Conservation (phyloP, 768 basidiomycete species). For the Agrocybe chaxingu region DNA sequence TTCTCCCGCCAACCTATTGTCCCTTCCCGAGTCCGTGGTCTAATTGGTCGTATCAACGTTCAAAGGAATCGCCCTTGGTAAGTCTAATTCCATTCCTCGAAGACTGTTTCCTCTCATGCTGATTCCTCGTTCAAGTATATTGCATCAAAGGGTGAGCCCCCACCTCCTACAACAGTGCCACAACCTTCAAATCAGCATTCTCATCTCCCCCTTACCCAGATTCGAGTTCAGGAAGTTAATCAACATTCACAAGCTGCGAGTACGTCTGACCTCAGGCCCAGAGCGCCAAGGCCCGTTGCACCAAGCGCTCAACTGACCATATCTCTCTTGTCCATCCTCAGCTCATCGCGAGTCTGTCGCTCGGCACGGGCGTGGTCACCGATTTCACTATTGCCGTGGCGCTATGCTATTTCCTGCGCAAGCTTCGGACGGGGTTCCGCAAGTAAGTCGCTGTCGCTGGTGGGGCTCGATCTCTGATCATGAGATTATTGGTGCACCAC, state of each 20-base stretch:
- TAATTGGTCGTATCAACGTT: not conserved
- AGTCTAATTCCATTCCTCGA: slow-evolving; percentile 2
- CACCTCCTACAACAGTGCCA: not conserved
- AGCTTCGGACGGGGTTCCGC: slow-evolving; percentile 45
- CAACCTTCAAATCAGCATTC: not conserved
- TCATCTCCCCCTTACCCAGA: slow-evolving; percentile 19
- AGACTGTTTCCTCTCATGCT: not conserved
- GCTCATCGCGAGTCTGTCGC: slow-evolving; percentile 44
- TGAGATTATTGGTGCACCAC: not conserved
- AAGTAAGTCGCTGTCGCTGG: slow-evolving; percentile 28
- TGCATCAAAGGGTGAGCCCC: slow-evolving; percentile 39
- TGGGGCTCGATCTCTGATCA: not conserved
- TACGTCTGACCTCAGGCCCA: slow-evolving; percentile 16
- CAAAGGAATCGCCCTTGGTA: slow-evolving; percentile 36
- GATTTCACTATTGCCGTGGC: slow-evolving; percentile 51
- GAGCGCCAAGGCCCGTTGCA: no score
- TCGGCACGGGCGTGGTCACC: slow-evolving; percentile 46
- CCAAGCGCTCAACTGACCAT: not conserved
- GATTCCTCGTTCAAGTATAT: slow-evolving; percentile 29
- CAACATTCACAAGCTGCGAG: slow-evolving; percentile 34
- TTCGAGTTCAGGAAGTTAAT: slow-evolving; percentile 30
- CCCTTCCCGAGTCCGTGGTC: not conserved
- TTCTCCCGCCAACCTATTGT: not conserved
- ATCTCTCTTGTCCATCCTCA: slow-evolving; percentile 15
- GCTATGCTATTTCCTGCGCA: slow-evolving; percentile 53